phyloP scores from a whole-genome alignment of 163 green algal genomes.

The Chlorella variabilis region DNA sequence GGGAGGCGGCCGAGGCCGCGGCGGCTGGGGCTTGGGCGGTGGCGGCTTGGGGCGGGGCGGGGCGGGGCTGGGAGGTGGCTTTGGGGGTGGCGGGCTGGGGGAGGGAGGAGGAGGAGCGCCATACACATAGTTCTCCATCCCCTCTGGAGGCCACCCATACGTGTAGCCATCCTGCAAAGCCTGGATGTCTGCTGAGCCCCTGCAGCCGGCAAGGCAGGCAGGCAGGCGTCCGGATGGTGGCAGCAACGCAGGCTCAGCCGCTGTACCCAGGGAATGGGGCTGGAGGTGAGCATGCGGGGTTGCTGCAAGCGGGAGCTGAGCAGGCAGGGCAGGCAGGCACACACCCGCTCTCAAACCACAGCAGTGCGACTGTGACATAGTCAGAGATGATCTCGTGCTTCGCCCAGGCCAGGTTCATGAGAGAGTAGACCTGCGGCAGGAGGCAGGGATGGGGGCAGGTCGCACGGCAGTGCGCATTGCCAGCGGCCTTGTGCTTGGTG shows the following conservation, averaged over 20 bases:
- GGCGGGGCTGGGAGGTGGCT: neutral
- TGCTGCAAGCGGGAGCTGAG: neutral
- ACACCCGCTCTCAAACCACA: conserved; percentile 28
- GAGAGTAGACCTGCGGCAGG: conserved; percentile 5
- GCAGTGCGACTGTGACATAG: conserved; percentile 5
- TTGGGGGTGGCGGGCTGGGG: neutral
- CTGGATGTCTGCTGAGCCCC: neutral
- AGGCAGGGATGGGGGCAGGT: no score
- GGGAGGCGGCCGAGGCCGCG: neutral
- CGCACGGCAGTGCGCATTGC: no score
- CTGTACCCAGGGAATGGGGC: neutral
- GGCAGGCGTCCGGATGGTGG: neutral
- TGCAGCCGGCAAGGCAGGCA: neutral
- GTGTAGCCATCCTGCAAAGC: neutral
- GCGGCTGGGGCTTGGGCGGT: neutral
- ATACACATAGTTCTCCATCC: neutral
- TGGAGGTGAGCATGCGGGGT: neutral
- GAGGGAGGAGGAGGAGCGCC: neutral
- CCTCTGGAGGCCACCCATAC: neutral
- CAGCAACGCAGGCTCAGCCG: no score
- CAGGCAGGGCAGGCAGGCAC: neutral
- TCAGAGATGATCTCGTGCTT: conserved; percentile 36
- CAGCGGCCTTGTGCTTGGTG: no score
- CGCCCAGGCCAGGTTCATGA: conserved; percentile 35
- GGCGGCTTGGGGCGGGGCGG: neutral